These are phyloP conservation scores for Xylaria hypoxylon DNA, from an alignment of 2,329 filamentous ascomycete species.

Conservation along the genomic window DNA sequence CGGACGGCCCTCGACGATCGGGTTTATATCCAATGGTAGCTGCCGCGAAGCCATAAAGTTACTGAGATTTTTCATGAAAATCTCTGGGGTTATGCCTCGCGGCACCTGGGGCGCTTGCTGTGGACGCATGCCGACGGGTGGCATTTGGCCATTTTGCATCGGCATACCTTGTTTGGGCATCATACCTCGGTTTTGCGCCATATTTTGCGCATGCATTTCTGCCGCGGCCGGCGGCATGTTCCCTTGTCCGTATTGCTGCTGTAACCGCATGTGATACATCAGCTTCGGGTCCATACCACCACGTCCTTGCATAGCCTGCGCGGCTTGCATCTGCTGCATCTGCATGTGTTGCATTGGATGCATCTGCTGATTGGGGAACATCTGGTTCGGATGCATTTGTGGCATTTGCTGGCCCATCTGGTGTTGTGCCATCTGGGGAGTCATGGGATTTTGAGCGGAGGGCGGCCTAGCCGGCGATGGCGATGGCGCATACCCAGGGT, in stretches of 20 bases:
- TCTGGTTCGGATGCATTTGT: constrained; percentile 54
- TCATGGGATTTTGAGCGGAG: constrained; percentile 65
- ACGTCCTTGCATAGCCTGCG: constrained; percentile 56
- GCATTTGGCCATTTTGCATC: constrained; percentile 68
- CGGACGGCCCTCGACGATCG: constrained; percentile 77
- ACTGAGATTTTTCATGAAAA: constrained; percentile 80
- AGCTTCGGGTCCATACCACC: constrained; percentile 77
- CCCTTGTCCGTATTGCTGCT: constrained; percentile 77
- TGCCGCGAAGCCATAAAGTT: constrained; percentile 81
- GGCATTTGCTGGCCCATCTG: constrained; percentile 56
- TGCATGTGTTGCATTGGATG: constrained; percentile 62
- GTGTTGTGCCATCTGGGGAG: constrained; percentile 66
- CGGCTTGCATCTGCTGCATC: constrained; percentile 56
- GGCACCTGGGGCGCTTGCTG: constrained; percentile 57
- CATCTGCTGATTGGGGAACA: constrained; percentile 57
- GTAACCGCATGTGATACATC: constrained; percentile 84
- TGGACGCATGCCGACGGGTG: constrained; percentile 61
- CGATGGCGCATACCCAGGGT: constrained; percentile 68
- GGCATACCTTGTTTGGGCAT: constrained; percentile 65
- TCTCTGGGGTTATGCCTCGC: constrained; percentile 67
- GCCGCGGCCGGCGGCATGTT: constrained; percentile 60
- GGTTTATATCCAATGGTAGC: constrained; percentile 79
- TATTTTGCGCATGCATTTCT: constrained; percentile 63
- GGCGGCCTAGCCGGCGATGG: constrained; percentile 68
- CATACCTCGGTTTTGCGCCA: constrained; percentile 59